Percentiles rank a stretch among this genome's conserved stretches.
These are phyloP conservation scores for Phoma sp. DNA, from an alignment of 2,329 filamentous ascomycete species.

Conservation along the genomic window DNA sequence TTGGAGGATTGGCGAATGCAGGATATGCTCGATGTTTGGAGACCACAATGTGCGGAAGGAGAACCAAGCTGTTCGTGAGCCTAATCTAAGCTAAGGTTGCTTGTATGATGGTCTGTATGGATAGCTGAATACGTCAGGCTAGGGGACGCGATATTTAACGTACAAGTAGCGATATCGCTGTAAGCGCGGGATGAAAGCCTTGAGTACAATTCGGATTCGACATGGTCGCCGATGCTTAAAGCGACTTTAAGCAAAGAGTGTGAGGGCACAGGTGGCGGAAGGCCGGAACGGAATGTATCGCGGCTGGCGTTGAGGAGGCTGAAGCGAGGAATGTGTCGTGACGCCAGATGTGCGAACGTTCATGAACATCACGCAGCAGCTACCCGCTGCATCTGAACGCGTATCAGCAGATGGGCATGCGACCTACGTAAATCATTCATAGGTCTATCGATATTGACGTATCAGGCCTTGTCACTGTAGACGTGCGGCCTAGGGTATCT, in stretches of 20 bases:
- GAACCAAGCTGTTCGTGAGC: no score
- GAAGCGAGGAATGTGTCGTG: constrained; percentile 33
- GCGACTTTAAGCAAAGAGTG: constrained; percentile 1
- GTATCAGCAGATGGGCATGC: constrained; percentile 1
- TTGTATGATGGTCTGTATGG: no score
- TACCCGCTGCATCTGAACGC: not conserved
- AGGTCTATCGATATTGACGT: constrained; percentile 1
- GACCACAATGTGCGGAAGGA: no score
- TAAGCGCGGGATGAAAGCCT: not conserved
- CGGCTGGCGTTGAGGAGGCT: constrained; percentile 35
- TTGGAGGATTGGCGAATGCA: no score
- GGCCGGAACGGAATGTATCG: constrained; percentile 35
- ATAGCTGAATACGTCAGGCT: no score
- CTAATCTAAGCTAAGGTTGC: no score
- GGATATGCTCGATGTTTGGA: no score
- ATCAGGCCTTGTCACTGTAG: not conserved
- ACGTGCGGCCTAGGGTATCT: not conserved
- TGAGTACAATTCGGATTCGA: not conserved
- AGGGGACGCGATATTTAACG: not conserved
- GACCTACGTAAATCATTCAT: constrained; percentile 7
- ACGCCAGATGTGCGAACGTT: constrained; percentile 13
- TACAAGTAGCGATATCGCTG: not conserved
- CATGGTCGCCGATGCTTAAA: not conserved
- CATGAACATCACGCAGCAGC: constrained; percentile 3
- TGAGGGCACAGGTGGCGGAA: constrained; percentile 12